Conservation (phyloP, 306 rosid genomes). For the Delonix regia region DNA sequence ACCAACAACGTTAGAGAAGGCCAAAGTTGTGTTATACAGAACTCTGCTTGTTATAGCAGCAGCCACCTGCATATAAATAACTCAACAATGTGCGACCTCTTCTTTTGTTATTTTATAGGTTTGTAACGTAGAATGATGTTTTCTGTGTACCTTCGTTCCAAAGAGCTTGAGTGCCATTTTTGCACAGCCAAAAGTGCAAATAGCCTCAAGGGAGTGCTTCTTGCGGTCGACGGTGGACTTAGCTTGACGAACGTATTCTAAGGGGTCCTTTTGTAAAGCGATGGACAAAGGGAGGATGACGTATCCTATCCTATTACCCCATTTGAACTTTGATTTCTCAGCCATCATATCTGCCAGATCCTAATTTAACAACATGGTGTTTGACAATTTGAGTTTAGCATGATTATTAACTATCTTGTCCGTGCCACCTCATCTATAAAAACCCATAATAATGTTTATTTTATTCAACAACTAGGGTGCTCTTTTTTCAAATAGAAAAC, state of each 20-base stretch:
- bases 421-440: background rate
- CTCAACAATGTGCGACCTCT: too few relatives aligned
- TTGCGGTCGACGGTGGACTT: conserved; percentile 60
- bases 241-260: conserved; percentile 59
- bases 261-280: conserved; percentile 52
- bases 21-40: conserved; percentile 50
- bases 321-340: conserved; percentile 56
- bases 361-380: conserved; percentile 30
- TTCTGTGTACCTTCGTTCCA: conserved; percentile 55
- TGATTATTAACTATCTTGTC: background rate
- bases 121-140: background rate
- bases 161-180: conserved; percentile 36
- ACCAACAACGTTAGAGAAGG: conserved; percentile 63
- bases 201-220: conserved; percentile 63
- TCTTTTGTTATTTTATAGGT: background rate
- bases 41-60: conserved; percentile 48
- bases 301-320: conserved; percentile 69
- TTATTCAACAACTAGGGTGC: too few relatives aligned
- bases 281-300: conserved; percentile 50
- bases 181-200: conserved; percentile 35
- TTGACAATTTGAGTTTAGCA: background rate
- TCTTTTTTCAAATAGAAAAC: background rate
- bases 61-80: conserved; percentile 36
- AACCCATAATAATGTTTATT: too few relatives aligned
- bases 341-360: conserved; percentile 69